Conservation (phyloP, 257 asterid genomes). For the Ilex aquifolium region DNA sequence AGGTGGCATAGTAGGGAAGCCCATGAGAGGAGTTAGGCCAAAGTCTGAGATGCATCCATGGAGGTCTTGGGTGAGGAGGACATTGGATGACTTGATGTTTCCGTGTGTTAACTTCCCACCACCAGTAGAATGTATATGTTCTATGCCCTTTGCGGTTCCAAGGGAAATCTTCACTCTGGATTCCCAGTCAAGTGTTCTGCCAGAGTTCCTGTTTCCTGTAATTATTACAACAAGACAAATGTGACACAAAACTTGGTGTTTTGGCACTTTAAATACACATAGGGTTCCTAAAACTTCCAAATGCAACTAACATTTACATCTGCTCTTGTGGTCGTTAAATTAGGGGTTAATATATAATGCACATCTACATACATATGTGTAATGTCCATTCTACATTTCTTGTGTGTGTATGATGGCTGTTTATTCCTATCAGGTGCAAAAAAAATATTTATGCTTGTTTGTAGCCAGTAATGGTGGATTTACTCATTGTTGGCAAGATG, state of each 20-base stretch:
- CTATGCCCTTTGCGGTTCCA: constrained; percentile 72
- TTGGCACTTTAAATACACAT: too few species aligned
- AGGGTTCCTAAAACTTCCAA: too few species aligned
- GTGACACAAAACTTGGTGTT: background rate
- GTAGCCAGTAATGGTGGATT: too few species aligned
- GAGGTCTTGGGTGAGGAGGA: constrained; percentile 37
- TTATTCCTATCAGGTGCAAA: too few species aligned
- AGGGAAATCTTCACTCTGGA: constrained; percentile 46
- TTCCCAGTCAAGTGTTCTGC: constrained; percentile 53
- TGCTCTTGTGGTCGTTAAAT: too few species aligned
- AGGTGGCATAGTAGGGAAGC: constrained; percentile 28
- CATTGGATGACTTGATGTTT: constrained; percentile 63
- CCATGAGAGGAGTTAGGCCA: constrained; percentile 49
- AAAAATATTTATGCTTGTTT: too few species aligned
- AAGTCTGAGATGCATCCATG: constrained; percentile 45
- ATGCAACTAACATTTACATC: too few species aligned
- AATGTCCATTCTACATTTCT: too few species aligned
- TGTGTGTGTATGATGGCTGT: too few species aligned
- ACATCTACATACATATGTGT: too few species aligned
- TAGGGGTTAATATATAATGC: too few species aligned
- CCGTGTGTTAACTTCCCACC: constrained; percentile 46
- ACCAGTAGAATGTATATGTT: constrained; percentile 47
- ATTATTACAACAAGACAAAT: constrained; percentile 4
- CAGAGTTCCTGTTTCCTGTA: constrained; percentile 47
- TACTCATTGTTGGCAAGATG: too few species aligned